These are phyloP conservation scores for Lepidopterella palustris DNA, from an alignment of 495 filamentous ascomycete genomes.

Conservation along the genomic window DNA sequence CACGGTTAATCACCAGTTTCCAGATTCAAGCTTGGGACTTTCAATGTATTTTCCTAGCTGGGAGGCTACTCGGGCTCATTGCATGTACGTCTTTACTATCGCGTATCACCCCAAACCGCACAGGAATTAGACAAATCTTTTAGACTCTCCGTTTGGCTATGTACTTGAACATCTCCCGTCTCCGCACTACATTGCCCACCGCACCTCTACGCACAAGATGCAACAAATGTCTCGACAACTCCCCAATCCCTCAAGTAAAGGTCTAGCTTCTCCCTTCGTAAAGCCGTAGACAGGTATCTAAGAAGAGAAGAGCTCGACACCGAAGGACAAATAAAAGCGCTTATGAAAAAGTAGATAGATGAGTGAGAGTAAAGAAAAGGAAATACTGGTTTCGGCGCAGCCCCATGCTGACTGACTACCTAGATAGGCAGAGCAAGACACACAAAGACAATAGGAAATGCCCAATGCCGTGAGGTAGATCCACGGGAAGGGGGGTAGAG, in stretches of 20 bases:
- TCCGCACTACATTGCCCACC: neutral
- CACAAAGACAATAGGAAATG: neutral
- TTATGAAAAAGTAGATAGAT: slow-evolving; percentile 19
- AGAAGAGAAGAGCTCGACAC: slow-evolving; percentile 21
- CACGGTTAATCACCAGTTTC: no score
- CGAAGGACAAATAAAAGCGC: slow-evolving; percentile 16
- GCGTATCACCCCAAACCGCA: no score
- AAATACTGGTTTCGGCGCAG: neutral
- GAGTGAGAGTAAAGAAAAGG: slow-evolving; percentile 24
- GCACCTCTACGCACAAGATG: neutral
- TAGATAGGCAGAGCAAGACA: neutral
- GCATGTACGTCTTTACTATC: no score
- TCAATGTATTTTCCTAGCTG: no score
- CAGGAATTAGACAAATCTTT: neutral
- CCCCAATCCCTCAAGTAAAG: slow-evolving; percentile 14
- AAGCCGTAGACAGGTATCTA: slow-evolving; percentile 27
- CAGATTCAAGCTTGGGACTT: no score
- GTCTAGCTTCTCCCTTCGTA: slow-evolving; percentile 13
- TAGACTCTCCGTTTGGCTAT: neutral
- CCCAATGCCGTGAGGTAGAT: neutral
- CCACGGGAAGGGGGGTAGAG: neutral
- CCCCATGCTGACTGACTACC: no score
- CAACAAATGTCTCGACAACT: slow-evolving; percentile 3
- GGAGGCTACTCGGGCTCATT: no score
- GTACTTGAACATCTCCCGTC: neutral